These are phyloP conservation scores for Vachellia collinsii DNA, from an alignment of 306 rosid genomes.

Conservation along the genomic window DNA sequence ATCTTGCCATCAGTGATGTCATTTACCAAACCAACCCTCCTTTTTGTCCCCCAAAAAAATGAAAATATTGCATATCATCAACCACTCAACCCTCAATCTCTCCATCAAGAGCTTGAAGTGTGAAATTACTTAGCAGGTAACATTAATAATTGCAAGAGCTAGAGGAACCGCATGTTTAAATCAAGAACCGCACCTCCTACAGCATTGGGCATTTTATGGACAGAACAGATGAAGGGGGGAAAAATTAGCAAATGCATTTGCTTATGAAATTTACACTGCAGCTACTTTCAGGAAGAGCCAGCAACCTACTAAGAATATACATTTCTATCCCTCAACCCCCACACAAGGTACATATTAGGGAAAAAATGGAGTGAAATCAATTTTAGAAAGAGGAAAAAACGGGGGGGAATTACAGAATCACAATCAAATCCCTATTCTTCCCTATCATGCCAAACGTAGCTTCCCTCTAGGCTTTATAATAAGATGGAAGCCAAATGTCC, in stretches of 20 bases:
- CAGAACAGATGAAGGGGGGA: constrained; percentile 21
- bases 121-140: too few species aligned
- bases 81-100: too few species aligned
- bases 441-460: constrained; percentile 63
- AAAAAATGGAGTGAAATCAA: constrained; percentile 71
- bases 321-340: constrained; percentile 88
- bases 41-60: too few species aligned
- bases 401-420: constrained; percentile 46
- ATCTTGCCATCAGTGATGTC: too few species aligned
- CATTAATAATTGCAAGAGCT: not conserved
- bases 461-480: constrained; percentile 50
- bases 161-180: not conserved
- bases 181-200: constrained; percentile 35
- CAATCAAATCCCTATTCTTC: constrained; percentile 75
- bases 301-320: constrained; percentile 87
- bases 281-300: constrained; percentile 62
- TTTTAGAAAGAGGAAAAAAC: constrained; percentile 3
- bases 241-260: constrained; percentile 58
- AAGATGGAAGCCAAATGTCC: constrained; percentile 65
- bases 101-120: too few species aligned
- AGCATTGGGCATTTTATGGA: constrained; percentile 42
- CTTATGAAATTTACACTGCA: constrained; percentile 78
- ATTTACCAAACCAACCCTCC: too few species aligned
- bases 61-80: too few species aligned
- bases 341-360: constrained; percentile 72